Conservation (phyloP, 805 yeast species). For the Hanseniaspora hatyaiensis region DNA sequence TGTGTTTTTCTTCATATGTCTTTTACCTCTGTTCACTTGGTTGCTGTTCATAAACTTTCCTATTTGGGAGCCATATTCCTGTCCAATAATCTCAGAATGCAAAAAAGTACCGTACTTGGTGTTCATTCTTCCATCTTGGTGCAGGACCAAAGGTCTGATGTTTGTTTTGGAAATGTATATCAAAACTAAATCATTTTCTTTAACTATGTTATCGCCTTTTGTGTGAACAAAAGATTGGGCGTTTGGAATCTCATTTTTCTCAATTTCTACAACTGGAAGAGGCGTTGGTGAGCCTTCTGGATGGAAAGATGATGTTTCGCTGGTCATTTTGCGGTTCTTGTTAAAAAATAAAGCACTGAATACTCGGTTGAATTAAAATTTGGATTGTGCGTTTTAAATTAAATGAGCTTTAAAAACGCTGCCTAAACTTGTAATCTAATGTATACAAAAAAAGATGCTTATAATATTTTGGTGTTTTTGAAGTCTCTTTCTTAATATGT, state of each 20-base stretch:
- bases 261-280: constrained; percentile 2
- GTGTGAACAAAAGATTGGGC: constrained; percentile 31
- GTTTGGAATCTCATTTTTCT: background rate
- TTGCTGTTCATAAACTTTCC: constrained; percentile 52
- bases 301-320: too few relatives aligned
- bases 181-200: constrained; percentile 77
- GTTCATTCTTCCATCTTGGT: constrained; percentile 50
- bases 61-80: constrained; percentile 74
- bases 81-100: constrained; percentile 74
- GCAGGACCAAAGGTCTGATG: constrained; percentile 60
- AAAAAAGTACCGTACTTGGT: constrained; percentile 84
- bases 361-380: too few relatives aligned
- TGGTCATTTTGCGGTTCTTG: too few relatives aligned
- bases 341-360: too few relatives aligned
- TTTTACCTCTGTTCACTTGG: constrained; percentile 13
- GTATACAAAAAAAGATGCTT: too few relatives aligned
- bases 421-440: too few relatives aligned
- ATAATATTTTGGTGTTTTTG: too few relatives aligned
- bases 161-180: constrained; percentile 75
- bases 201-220: constrained; percentile 52
- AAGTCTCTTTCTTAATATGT: too few relatives aligned
- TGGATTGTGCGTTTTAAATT: too few relatives aligned
- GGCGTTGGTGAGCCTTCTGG: constrained; percentile 8
- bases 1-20: constrained; percentile 9
- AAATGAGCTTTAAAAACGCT: too few relatives aligned